These are phyloP conservation scores for Aristolochia fimbriata DNA, from an alignment of 164 flowering plant genomes.

Conservation along the genomic window DNA sequence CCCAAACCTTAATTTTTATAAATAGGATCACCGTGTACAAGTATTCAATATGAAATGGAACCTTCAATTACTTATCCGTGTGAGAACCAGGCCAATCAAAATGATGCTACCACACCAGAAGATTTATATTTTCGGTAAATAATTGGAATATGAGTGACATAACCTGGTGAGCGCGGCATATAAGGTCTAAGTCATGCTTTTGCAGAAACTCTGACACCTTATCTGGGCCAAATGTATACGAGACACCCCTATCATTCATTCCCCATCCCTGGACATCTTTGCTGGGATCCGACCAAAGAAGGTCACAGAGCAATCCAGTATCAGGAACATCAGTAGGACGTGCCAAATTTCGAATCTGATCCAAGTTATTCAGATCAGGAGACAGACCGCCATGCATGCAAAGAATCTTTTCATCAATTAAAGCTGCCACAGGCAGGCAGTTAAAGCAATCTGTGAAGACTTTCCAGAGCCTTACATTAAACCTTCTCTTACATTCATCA, in stretches of 20 bases:
- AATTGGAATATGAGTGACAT: not conserved
- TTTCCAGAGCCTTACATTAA: constrained; percentile 50
- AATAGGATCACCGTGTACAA: no score
- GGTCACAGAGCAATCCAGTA: constrained; percentile 48
- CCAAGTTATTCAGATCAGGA: constrained; percentile 37
- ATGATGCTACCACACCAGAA: no score
- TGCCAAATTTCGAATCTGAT: constrained; percentile 36
- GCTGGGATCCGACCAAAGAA: constrained; percentile 59
- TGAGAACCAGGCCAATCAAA: no score
- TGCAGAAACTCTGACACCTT: constrained; percentile 36
- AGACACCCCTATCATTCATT: constrained; percentile 60
- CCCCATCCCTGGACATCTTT: constrained; percentile 50
- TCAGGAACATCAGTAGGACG: constrained; percentile 63
- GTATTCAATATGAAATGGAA: no score
- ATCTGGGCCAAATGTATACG: constrained; percentile 47
- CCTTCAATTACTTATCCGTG: no score
- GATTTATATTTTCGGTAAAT: no score
- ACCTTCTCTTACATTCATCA: constrained; percentile 49
- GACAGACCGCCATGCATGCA: constrained; percentile 62
- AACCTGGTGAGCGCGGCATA: constrained; percentile 62
- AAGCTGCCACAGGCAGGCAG: constrained; percentile 51
- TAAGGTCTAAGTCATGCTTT: constrained; percentile 46
- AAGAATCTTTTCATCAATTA: constrained; percentile 44
- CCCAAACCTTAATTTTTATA: no score
- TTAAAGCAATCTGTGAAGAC: constrained; percentile 48